Evolutionary conservation across 1,284 basidiomycete genomes (phyloP).

Genomic region (Apiotrichum gamsii): DNA sequence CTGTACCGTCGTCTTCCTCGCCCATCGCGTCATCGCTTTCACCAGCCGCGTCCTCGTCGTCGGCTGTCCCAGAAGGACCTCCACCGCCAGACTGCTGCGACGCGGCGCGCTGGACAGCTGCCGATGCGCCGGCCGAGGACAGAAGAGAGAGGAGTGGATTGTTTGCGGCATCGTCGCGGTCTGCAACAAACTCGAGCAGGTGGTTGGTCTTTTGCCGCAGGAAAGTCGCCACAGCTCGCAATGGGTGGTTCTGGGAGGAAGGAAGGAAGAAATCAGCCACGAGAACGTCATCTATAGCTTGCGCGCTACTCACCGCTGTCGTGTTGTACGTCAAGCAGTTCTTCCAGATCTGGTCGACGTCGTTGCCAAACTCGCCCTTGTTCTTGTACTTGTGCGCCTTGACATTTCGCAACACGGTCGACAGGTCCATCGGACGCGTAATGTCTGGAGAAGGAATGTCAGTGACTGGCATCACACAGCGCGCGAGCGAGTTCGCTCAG

Average conservation of each 20-base stretch:
- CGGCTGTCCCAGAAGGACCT: conserved; percentile 10
- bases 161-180: conserved; percentile 63
- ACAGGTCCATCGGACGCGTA: conserved; percentile 86
- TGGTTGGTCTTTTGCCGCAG: conserved; percentile 69
- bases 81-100: conserved; percentile 11
- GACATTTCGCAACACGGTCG: conserved; percentile 85
- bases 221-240: conserved; percentile 68
- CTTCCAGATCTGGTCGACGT: conserved; percentile 93
- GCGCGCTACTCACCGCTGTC: conserved; percentile 59
- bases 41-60: conserved; percentile 38
- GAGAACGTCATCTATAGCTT: not conserved
- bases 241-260: conserved; percentile 61
- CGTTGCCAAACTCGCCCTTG: conserved; percentile 86
- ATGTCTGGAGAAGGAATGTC: conserved; percentile 61
- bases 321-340: conserved; percentile 93
- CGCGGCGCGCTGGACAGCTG: conserved; percentile 11
- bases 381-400: conserved; percentile 86
- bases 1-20: conserved; percentile 19
- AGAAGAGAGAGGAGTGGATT: conserved; percentile 27
- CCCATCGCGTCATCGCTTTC: conserved; percentile 32
- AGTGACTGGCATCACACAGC: not conserved
- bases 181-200: conserved; percentile 79
- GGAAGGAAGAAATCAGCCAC: too few relatives aligned
- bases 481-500: too few relatives aligned
- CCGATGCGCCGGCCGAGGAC: conserved; percentile 10